Percentiles rank a stretch among this genome's conserved stretches.
phyloP scores from a whole-genome alignment of 2,329 filamentous ascomycete genomes.

The Penicillium sp. region DNA sequence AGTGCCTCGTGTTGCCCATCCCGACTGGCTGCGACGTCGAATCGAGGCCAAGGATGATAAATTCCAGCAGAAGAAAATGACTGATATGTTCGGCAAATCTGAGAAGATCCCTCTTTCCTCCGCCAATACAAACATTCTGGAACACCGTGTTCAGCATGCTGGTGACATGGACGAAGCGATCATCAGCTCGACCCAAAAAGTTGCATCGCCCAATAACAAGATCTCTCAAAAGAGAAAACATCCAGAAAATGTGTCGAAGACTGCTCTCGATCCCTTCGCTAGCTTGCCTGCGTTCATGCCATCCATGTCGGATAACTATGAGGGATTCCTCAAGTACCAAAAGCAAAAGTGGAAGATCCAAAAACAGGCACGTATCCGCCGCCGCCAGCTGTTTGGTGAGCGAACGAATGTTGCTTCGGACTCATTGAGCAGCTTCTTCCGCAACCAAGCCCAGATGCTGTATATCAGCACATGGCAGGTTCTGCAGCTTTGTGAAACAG shows the following conservation, averaged over 20 bases:
- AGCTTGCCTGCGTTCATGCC: conserved; percentile 83
- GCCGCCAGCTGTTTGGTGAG: conserved; percentile 92
- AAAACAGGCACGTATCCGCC: conserved; percentile 79
- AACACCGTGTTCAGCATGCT: conserved; percentile 57
- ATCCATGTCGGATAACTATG: conserved; percentile 80
- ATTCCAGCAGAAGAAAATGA: conserved; percentile 98
- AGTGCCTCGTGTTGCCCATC: conserved; percentile 88
- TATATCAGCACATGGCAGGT: conserved; percentile 96
- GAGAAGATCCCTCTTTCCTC: conserved; percentile 71
- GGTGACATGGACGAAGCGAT: conserved; percentile 73
- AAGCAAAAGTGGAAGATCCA: conserved; percentile 99
- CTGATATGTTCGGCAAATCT: conserved; percentile 72
- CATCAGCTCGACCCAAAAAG: conserved; percentile 70
- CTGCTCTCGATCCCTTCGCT: conserved; percentile 75
- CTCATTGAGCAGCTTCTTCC: conserved; percentile 72
- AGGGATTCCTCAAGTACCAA: conserved; percentile 86
- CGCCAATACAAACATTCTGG: conserved; percentile 65
- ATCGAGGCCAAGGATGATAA: conserved; percentile 96
- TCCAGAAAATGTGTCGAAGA: conserved; percentile 62
- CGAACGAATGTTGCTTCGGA: conserved; percentile 64
- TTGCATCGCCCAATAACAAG: conserved; percentile 61
- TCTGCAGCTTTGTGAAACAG: conserved; percentile 79
- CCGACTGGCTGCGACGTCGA: conserved; percentile 91
- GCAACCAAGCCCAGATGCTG: conserved; percentile 85
- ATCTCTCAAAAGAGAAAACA: conserved; percentile 71